Base-by-base conservation (phyloP, 2,329 filamentous ascomycete genomes). In the Akanthomyces uredinophilus region DNA sequence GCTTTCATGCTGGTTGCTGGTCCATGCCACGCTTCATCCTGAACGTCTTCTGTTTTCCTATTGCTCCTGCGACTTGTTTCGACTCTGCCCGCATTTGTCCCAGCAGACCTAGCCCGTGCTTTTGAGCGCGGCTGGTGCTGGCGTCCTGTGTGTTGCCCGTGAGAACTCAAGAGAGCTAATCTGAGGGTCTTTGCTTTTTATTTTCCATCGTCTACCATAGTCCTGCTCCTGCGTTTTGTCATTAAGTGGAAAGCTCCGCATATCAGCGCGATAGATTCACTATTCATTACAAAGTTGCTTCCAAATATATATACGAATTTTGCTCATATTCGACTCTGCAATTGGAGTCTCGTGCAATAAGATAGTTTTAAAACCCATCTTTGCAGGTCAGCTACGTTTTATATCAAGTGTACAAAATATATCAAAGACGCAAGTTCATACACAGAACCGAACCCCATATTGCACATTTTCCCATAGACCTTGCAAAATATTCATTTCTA, bases 141-240 rank as follows among this genome's bases (percentile, higher is more conserved):
- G 58, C 10, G 22, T 20, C 32, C 58, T 60, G 58, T 61, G 78
- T 67, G 79, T 81, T 81, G 78, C 74, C 78, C 65, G 64, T 82
- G 80, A 81, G 80, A 82, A 82, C 78, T 72, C 69, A 74, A 78
- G 80, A 82, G 79, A 82, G 79, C 80, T 82, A 80, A 81, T 82
- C 79, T 82, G 80, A 82, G 80, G 79, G 79, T 70, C 53, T 29
- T 39, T 57, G 22, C 35, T 59, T 64, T 54, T 65, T 66, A 62
- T 50, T 5, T 8, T 44, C n/a, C 24, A 14, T 41, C 20, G 5
- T 39, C 10, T 47, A 10, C 18, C 24, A n/a, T 37, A 5, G 14
- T 16, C 16, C 2, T 20, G 3, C 52, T 27, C 41, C 29, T 3
- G n/a, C 27, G 18, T 0, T 11, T 60, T 47, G 8, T 49, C 32